phyloP scores from a whole-genome alignment of 495 filamentous ascomycete genomes.

The Umbilicaria muhlenbergii region DNA sequence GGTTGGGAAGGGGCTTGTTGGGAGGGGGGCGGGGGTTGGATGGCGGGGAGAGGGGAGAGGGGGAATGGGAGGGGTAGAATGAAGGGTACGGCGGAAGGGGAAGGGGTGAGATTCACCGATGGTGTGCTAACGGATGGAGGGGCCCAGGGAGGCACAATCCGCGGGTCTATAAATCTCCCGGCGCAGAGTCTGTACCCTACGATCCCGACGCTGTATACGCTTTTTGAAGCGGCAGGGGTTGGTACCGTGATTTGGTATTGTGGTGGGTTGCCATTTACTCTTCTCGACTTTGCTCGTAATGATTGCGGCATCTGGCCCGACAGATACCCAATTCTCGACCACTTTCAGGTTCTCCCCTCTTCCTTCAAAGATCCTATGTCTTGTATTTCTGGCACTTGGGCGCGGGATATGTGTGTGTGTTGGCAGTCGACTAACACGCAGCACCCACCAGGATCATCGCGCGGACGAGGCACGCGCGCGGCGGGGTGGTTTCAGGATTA shows the following conservation, averaged over 20 bases:
- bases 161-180: conserved; percentile 52
- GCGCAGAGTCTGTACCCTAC: conserved; percentile 48
- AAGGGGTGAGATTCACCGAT: conserved; percentile 8
- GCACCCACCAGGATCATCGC: conserved; percentile 39
- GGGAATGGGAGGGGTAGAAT: too few species aligned
- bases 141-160: conserved; percentile 49
- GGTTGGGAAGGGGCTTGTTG: too few species aligned
- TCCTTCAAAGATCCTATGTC: too few species aligned
- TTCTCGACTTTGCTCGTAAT: neutral
- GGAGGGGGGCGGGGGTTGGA: too few species aligned
- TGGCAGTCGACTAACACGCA: neutral
- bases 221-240: conserved; percentile 34
- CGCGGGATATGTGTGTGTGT: neutral
- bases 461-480: conserved; percentile 43
- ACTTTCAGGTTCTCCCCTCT: too few species aligned
- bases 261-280: conserved; percentile 25
- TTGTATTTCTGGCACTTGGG: neutral
- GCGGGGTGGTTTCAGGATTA: conserved; percentile 54
- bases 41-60: too few species aligned
- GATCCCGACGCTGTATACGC: conserved; percentile 37
- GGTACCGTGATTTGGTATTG: conserved; percentile 51
- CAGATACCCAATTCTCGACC: too few species aligned
- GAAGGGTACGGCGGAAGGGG: neutral
- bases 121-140: neutral
- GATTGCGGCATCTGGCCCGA: too few species aligned